Evolutionary conservation across 805 yeast genomes (phyloP).

Genomic region (Yueomyces sp.): DNA sequence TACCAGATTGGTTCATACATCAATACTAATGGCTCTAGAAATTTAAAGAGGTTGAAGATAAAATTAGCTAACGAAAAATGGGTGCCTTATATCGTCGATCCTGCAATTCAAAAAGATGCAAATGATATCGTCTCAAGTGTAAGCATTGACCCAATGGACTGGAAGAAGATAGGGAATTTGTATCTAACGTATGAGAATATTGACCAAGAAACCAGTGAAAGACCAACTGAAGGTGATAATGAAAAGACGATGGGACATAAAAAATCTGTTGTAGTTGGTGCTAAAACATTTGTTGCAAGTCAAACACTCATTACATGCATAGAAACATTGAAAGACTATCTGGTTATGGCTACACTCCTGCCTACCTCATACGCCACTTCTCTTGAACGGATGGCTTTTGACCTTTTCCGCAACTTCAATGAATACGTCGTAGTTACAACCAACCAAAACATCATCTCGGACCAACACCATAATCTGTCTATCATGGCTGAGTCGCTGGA

Average conservation of each 20-base stretch:
- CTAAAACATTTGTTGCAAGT: conserved; percentile 45
- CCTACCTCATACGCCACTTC: conserved; percentile 26
- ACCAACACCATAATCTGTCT: conserved; percentile 25
- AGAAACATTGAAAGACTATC: conserved; percentile 33
- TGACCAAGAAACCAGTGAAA: neutral
- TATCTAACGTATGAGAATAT: neutral
- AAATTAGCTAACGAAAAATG: conserved; percentile 60
- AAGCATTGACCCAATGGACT: conserved; percentile 32
- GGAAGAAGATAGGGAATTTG: conserved; percentile 31
- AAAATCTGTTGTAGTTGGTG: conserved; percentile 35
- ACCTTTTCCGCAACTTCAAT: conserved; percentile 38
- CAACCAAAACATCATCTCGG: conserved; percentile 15
- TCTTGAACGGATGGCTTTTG: conserved; percentile 32
- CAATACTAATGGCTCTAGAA: conserved; percentile 38
- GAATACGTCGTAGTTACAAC: conserved; percentile 19
- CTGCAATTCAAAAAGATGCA: conserved; percentile 33
- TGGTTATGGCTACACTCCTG: conserved; percentile 43
- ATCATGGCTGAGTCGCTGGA: conserved; percentile 31
- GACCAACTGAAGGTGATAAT: conserved; percentile 1
- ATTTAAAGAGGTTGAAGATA: conserved; percentile 32
- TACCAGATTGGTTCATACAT: conserved; percentile 52
- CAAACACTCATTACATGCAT: conserved; percentile 32
- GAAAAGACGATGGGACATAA: conserved; percentile 19
- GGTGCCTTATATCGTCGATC: conserved; percentile 55
- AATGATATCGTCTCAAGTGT: conserved; percentile 38